Evolutionary conservation across 306 rosid genomes (phyloP), one percentile per base, ranked within the genome.

Genomic region (Casuarina equisetifolia): DNA sequence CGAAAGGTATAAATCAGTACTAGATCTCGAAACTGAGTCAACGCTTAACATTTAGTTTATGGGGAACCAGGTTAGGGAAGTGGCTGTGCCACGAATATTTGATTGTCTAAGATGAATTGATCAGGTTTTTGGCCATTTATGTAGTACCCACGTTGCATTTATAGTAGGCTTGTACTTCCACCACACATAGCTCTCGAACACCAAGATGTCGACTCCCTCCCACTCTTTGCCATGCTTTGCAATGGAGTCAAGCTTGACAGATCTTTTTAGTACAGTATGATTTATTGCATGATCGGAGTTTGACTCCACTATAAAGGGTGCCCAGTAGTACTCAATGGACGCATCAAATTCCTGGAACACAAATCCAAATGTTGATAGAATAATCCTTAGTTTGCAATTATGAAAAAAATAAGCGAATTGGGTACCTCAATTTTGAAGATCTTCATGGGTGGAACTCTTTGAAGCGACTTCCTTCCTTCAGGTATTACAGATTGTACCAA

Each of bases 131-230:
- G 32, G 32, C 1, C 32, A 25, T 25, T 25, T 25, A 25, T 25
- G 32, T 25, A 67, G 45, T 9, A 85, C 91, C 69, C 74, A 89
- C 98, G 95, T 90, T 6, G 97, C 97, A 70, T 94, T 92, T 79
- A 94, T 85, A 11, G 85, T 53, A 75, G 97, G 98, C 57, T 77
- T 86, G 71, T 89, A 78, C 91, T 89, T 91, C 98, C 93, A 95
- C 98, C 97, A 94, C 43, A 92, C 91, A 49, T 94, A 90, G 85
- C 98, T 94, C 88, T 92, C 97, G 44, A 94, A 94, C 39, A 94
- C 92, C 87, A 94, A 82, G 36, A 90, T 43, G 83, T 94, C 97
- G 73, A 91, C 97, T 55, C 85, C 96, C 87, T 89, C 82, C 97
- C 97, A 92, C 73, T 91, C 90, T 64, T 87, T 87, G 45, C 97